Base-by-base conservation (phyloP, 176 grass and related monocot genomes). In the Poa pratensis region DNA sequence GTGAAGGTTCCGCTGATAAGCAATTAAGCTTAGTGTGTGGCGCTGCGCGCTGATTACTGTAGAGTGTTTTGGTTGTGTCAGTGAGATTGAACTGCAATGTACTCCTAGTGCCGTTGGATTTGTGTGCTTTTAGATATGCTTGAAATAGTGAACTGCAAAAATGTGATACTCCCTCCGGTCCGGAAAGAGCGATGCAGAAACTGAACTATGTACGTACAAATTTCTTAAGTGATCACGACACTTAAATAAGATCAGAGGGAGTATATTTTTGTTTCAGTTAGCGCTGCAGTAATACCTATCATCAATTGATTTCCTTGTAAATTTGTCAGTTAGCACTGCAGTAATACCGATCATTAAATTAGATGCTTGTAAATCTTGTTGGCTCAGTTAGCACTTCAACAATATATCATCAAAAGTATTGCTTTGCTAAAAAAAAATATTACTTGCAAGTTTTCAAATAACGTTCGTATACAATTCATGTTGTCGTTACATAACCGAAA, bases 11-110 rank as follows among this genome's bases (percentile, higher is more conserved):
- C 16, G 45, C n/a, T 24, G 51, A 64, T 81, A 3, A 30, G 2
- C 46, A 70, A 61, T 45, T 48, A 84, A 75, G 79, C 66, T 16
- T 10, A 23, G 58, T 3, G 72, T 64, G 23, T 51, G 49, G n/a
- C 7, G 23, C 1, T 81, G 12, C 4, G 10, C n/a, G 50, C 0
- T 69, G 26, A 22, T 53, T 75, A 8, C 24, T 63, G 58, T 27
- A 53, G 49, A 68, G 6, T 27, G 72, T 54, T 75, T 22, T 54
- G 40, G 30, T 71, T 10, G 32, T 61, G 48, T 23, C 51, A 3
- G 53, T 20, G 51, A 24, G 15, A 70, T n/a, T 5, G 19, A 35
- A 69, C 57, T 24, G 49, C 13, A 19, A 13, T 57, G 66, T 69
- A 19, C 9, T 0, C 19, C 39, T 45, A 32, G 18, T 39, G 37